Percentiles rank a stretch among this genome's conserved stretches.
These are phyloP conservation scores for Amanita phalloides DNA, from an alignment of 768 basidiomycete species.

Conservation along the genomic window DNA sequence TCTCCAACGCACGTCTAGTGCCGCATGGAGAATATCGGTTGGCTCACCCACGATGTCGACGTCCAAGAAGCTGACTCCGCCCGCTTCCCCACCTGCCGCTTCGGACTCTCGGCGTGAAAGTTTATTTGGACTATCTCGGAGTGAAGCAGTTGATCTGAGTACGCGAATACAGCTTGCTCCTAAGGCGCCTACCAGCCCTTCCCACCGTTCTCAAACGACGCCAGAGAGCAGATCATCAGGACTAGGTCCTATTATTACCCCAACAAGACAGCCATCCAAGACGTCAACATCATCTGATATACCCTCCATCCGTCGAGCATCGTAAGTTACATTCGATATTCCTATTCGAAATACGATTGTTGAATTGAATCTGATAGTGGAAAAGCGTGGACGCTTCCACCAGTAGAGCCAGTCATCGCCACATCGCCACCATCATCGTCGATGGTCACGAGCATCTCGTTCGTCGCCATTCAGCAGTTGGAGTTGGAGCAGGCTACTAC, in stretches of 20 bases:
- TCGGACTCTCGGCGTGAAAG: not conserved
- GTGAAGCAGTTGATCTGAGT: not conserved
- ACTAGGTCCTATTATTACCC: constrained; percentile 59
- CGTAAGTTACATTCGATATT: constrained; percentile 27
- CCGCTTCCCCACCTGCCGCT: not conserved
- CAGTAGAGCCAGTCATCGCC: constrained; percentile 34
- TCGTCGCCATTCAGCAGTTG: constrained; percentile 76
- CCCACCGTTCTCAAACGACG: constrained; percentile 3
- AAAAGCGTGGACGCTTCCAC: constrained; percentile 58
- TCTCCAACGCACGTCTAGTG: not conserved
- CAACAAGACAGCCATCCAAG: constrained; percentile 32
- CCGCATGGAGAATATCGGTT: not conserved
- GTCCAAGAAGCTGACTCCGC: not conserved
- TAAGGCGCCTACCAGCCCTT: not conserved
- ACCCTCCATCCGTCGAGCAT: constrained; percentile 29
- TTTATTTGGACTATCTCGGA: not conserved
- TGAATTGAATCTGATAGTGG: constrained; percentile 17
- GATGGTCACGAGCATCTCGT: constrained; percentile 37
- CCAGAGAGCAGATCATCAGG: constrained; percentile 12
- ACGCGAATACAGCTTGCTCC: not conserved
- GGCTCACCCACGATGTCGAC: not conserved
- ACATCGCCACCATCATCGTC: constrained; percentile 13
- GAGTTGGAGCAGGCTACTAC: constrained; percentile 45
- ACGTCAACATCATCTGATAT: constrained; percentile 8
- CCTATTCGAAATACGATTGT: not conserved